These are phyloP conservation scores for Xylaria sp. DNA, from an alignment of 2,329 filamentous ascomycete genomes.

Conservation along the genomic window DNA sequence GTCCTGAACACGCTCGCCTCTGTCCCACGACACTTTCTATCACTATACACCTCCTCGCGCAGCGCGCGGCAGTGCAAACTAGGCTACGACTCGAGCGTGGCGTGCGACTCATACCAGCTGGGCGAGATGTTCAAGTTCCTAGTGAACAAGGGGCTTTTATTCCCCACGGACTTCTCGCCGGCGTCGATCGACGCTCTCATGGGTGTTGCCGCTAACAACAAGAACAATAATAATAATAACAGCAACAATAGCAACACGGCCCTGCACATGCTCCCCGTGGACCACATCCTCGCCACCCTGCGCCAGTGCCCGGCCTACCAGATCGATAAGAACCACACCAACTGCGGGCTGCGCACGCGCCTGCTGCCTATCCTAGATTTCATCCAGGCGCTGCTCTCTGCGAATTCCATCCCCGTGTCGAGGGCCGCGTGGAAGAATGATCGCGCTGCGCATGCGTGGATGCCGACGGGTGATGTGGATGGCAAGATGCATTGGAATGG, in stretches of 20 bases:
- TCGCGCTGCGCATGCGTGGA: constrained; percentile 56
- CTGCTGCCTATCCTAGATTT: constrained; percentile 74
- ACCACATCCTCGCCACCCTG: constrained; percentile 68
- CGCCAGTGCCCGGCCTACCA: constrained; percentile 78
- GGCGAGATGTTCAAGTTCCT: constrained; percentile 82
- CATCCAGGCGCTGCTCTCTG: constrained; percentile 66
- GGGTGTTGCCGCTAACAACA: no score
- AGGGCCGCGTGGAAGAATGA: constrained; percentile 60
- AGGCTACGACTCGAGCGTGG: constrained; percentile 76
- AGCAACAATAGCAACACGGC: constrained; percentile 55
- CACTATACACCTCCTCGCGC: constrained; percentile 73
- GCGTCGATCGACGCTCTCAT: constrained; percentile 57
- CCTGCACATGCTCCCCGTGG: constrained; percentile 64
- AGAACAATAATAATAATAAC: no score
- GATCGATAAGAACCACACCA: constrained; percentile 76
- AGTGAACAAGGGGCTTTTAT: constrained; percentile 68
- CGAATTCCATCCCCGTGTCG: constrained; percentile 58
- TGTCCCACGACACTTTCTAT: constrained; percentile 74
- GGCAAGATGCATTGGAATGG: constrained; percentile 35
- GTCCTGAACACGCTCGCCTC: constrained; percentile 77
- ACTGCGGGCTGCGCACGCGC: constrained; percentile 76
- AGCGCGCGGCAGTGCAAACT: constrained; percentile 72
- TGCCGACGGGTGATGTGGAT: constrained; percentile 42
- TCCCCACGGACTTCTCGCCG: constrained; percentile 67
- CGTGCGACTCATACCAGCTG: constrained; percentile 82